A percentile compares a stretch with the other conserved stretches of the same genome.
Evolutionary conservation across 371 early-diverging fungal species (phyloP).

Genomic region (Zychaea mexicana): DNA sequence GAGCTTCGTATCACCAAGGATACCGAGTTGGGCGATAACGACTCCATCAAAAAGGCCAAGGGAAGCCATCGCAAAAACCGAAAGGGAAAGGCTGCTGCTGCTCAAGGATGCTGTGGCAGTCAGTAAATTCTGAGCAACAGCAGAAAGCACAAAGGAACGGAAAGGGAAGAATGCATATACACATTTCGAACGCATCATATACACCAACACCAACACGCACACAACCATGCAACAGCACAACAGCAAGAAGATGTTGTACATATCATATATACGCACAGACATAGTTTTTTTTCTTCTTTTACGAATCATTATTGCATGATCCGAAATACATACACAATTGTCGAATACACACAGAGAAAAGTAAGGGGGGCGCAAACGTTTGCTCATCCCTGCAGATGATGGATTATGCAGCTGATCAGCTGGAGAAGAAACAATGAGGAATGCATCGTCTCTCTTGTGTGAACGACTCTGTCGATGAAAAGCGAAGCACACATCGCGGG

Average conservation of each 20-base stretch:
- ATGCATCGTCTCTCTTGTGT: not conserved
- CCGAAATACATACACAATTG: not conserved
- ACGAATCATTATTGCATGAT: not conserved
- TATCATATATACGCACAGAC: too few relatives aligned
- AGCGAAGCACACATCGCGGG: too few relatives aligned
- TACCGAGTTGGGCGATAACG: slow-evolving; percentile 50
- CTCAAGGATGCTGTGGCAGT: slow-evolving; percentile 23
- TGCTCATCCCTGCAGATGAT: not conserved
- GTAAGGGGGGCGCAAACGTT: not conserved
- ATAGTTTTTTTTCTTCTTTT: too few relatives aligned
- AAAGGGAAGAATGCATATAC: too few relatives aligned
- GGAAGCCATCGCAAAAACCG: slow-evolving; percentile 38
- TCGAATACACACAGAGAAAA: too few relatives aligned
- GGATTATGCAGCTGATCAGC: not conserved
- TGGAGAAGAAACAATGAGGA: not conserved
- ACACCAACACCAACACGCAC: too few relatives aligned
- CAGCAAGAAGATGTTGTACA: too few relatives aligned
- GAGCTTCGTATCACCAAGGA: slow-evolving; percentile 49
- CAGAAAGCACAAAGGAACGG: too few relatives aligned
- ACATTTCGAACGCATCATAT: too few relatives aligned
- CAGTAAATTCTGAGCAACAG: not conserved
- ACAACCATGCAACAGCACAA: too few relatives aligned
- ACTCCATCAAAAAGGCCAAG: slow-evolving; percentile 42
- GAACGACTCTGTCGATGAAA: too few relatives aligned
- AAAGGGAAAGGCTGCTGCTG: slow-evolving; percentile 7